Evolutionary conservation across 2,329 filamentous ascomycete genomes (phyloP).

Genomic region (Aspergillus terreus): DNA sequence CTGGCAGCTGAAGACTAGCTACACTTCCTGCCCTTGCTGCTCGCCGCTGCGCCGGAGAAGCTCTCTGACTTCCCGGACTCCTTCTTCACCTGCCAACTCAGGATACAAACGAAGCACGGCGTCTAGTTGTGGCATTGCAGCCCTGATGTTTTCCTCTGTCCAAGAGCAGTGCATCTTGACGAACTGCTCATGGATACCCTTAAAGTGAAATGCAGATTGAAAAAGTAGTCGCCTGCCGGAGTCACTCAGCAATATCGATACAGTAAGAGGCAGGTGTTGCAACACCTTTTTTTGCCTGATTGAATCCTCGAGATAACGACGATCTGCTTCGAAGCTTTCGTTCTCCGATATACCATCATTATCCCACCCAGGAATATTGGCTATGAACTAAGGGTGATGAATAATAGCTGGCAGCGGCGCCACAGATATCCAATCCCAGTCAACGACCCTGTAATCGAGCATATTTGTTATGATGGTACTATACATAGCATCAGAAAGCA

Average conservation of each 20-base stretch:
- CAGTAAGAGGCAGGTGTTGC: conserved; percentile 2
- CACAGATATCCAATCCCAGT: conserved; percentile 15
- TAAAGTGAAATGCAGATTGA: conserved; percentile 12
- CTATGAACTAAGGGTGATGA: conserved; percentile 15
- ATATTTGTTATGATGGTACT: not conserved
- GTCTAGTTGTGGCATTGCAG: conserved; percentile 1
- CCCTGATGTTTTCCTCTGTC: conserved; percentile 12
- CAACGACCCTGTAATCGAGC: conserved; percentile 8
- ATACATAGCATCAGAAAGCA: not conserved
- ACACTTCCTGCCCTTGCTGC: too few relatives aligned
- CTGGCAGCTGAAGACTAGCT: too few relatives aligned
- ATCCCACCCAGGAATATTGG: conserved; percentile 13
- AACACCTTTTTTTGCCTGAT: conserved; percentile 6
- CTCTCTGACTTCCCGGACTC: too few relatives aligned
- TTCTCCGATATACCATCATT: conserved; percentile 10
- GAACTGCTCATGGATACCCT: conserved; percentile 11
- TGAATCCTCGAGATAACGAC: conserved; percentile 6
- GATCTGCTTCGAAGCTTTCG: conserved; percentile 10
- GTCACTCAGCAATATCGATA: conserved; percentile 7
- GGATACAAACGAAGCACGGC: too few relatives aligned
- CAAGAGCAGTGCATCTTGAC: conserved; percentile 10
- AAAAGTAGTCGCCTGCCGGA: conserved; percentile 15
- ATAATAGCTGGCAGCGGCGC: conserved; percentile 15
- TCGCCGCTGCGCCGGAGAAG: too few relatives aligned
- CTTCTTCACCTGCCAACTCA: too few relatives aligned